Evolutionary conservation across 306 rosid species (phyloP).

Genomic region (barrel medic (Medicago truncatula)): DNA sequence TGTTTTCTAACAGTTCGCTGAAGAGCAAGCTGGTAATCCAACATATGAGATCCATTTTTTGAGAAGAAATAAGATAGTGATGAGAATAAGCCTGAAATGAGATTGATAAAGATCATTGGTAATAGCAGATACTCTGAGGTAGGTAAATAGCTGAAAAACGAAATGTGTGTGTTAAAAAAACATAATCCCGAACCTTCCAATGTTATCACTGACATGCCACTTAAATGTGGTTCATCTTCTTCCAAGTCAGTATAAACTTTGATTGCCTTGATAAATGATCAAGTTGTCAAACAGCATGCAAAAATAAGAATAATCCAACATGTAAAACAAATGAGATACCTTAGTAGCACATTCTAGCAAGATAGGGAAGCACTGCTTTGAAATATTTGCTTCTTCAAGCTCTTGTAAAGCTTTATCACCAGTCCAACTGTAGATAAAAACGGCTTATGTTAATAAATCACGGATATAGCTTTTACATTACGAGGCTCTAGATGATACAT

Average conservation of each 20-base stretch:
- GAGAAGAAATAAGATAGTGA: conserved; percentile 91
- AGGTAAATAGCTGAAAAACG: conserved; percentile 30
- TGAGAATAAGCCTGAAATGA: conserved; percentile 78
- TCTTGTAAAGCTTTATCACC: conserved; percentile 87
- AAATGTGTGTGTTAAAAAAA: conserved; percentile 23
- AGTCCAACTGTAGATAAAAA: conserved; percentile 74
- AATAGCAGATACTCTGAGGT: conserved; percentile 28
- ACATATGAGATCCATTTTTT: conserved; percentile 83
- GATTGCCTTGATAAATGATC: conserved; percentile 69
- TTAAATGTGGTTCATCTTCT: conserved; percentile 61
- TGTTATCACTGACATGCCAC: conserved; percentile 79
- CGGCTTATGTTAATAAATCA: conserved; percentile 22
- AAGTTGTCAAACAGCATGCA: conserved; percentile 40
- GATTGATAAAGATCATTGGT: conserved; percentile 43
- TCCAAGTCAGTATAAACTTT: conserved; percentile 80
- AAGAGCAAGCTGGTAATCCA: conserved; percentile 89
- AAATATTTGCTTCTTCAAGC: conserved; percentile 88
- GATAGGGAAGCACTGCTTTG: conserved; percentile 78
- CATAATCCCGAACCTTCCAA: conserved; percentile 73
- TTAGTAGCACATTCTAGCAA: conserved; percentile 87
- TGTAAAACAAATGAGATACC: conserved; percentile 55
- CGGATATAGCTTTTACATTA: conserved; percentile 7
- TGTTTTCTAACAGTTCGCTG: conserved; percentile 73
- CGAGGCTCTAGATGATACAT: conserved; percentile 23
- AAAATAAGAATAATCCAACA: conserved; percentile 35